Evolutionary conservation across 2,329 filamentous ascomycete genomes (phyloP), one percentile per base, ranked within the genome.

Genomic region (Aphanoascus verrucosus): DNA sequence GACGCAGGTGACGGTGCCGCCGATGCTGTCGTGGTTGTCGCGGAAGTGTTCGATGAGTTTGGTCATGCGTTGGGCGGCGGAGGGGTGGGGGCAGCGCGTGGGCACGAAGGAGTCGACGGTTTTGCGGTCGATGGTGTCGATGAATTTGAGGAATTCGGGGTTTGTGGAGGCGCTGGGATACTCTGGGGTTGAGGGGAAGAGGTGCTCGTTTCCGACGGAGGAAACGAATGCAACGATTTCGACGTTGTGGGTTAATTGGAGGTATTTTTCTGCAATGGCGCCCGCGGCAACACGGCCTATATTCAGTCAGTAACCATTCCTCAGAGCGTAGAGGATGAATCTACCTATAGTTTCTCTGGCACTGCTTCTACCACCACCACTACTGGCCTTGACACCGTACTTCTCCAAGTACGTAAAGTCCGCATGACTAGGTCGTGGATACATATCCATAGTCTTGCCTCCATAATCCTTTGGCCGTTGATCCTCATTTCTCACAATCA

Each of bases 391-490:
- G 62, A 94, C 83, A 54, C 91, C 91, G 69, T 98, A 98, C 74
- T 97, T 97, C 70, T 95, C 87, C 57, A 95, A 78, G 73, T 97
- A 97, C 56, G 93, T 97, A 81, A 86, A 96, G 72, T 97, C 91
- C 56, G 93, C 91, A 72, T 97, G 93, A 67, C 83, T 88, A 35
- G 91, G 93, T 49, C 93, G 81, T 3, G 93, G 93, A 77, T 85
- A 97, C 58, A 83, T 74, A 71, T 97, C 88, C 81, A 96, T 96
- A 31, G 90, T 95, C 67, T 82, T 80, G 72, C 82, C 81, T 54
- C 86, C 86, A 72, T 97, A 97, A 75, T 98, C 93, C 67, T 88
- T 83, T 37, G 90, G 91, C 58, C 91, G 77, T 67, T 95, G 88
- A 69, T 97, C 90, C 75, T 97, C 84, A 70, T 97, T 97, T 69